Conservation (phyloP, 2,329 filamentous ascomycete species). For the Amphichorda felina region DNA sequence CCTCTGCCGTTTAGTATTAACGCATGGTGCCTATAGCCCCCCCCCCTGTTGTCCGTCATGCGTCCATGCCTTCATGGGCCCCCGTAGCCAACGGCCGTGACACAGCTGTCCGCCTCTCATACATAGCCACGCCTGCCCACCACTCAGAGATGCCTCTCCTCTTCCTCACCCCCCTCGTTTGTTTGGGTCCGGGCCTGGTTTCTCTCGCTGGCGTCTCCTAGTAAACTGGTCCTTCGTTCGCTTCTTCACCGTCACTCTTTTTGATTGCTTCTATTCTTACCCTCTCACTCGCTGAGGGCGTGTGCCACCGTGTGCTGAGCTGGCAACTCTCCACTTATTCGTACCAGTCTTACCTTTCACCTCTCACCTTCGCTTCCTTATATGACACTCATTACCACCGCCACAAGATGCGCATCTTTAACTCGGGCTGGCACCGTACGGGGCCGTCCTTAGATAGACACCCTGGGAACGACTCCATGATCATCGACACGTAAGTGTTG, state of each 20-base stretch:
- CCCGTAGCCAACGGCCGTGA: conserved; percentile 1
- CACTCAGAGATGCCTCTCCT: neutral
- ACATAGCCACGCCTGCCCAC: conserved; percentile 2
- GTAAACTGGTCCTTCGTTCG: conserved; percentile 2
- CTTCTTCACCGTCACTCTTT: conserved; percentile 2
- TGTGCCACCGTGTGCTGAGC: neutral
- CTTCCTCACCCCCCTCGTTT: neutral
- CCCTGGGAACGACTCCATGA: conserved; percentile 2
- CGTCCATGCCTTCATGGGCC: neutral
- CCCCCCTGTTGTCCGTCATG: neutral
- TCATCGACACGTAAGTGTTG: conserved; percentile 4
- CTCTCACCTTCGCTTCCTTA: neutral
- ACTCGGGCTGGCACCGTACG: conserved; percentile 1
- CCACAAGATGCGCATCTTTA: conserved; percentile 2
- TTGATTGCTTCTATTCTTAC: neutral
- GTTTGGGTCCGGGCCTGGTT: neutral
- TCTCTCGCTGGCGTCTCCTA: neutral
- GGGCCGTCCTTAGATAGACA: conserved; percentile 1
- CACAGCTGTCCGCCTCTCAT: conserved; percentile 2
- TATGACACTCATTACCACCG: neutral
- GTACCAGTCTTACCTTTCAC: neutral
- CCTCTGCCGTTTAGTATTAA: neutral
- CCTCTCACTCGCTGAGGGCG: neutral
- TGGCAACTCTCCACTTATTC: neutral
- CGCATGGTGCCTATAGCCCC: neutral